A percentile compares a stretch with the other conserved stretches of the same genome.
phyloP scores from a whole-genome alignment of 768 basidiomycete species.

The Tylopilus sp. region DNA sequence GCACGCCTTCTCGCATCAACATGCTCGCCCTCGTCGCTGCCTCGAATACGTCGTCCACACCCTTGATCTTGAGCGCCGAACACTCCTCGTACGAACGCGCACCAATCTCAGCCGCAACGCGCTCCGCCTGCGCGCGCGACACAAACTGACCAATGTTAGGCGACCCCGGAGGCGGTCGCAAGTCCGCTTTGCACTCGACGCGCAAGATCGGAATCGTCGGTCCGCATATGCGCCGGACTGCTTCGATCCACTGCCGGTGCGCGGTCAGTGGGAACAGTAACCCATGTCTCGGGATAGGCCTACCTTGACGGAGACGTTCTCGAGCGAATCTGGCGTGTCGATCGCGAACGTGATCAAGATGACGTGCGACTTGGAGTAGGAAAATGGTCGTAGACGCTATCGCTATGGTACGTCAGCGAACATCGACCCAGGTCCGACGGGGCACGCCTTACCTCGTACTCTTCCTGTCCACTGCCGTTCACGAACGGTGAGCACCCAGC shows the following conservation, averaged over 20 bases:
- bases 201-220: slow-evolving; percentile 89
- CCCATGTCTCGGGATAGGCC: too few species aligned
- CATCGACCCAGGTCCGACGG: too few species aligned
- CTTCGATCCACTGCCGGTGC: slow-evolving; percentile 87
- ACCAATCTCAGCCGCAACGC: slow-evolving; percentile 81
- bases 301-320: slow-evolving; percentile 93
- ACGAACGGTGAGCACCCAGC: not conserved
- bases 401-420: too few species aligned
- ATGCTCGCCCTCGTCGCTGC: slow-evolving; percentile 95
- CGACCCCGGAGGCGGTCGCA: too few species aligned
- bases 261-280: too few species aligned
- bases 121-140: too few species aligned
- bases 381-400: slow-evolving; percentile 95
- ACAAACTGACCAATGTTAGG: too few species aligned
- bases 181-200: slow-evolving; percentile 94
- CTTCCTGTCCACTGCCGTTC: slow-evolving; percentile 83
- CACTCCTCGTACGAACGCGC: slow-evolving; percentile 96
- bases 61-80: slow-evolving; percentile 84
- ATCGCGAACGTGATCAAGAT: slow-evolving; percentile 94
- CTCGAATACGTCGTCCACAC: slow-evolving; percentile 97
- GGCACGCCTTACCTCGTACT: slow-evolving; percentile 98
- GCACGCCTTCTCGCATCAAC: slow-evolving; percentile 86
- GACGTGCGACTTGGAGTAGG: slow-evolving; percentile 97
- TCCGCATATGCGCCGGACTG: slow-evolving; percentile 96
- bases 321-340: slow-evolving; percentile 94